Evolutionary conservation across 257 asterid species (phyloP).

Genomic region (Lycium ferocissimum): DNA sequence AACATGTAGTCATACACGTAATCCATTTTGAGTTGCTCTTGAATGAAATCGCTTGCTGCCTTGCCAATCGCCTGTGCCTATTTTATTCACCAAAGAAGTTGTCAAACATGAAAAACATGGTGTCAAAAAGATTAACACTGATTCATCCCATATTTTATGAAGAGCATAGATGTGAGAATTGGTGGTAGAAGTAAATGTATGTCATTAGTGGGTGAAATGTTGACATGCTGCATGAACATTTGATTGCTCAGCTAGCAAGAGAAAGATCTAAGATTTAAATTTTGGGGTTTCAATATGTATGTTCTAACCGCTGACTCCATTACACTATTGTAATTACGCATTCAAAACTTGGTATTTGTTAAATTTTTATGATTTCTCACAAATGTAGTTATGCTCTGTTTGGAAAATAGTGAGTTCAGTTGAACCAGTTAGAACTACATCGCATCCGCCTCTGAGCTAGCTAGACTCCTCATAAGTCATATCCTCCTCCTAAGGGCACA

Average conservation of each 20-base stretch:
- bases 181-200: background rate
- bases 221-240: background rate
- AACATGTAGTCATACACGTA: conserved; percentile 90
- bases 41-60: conserved; percentile 64
- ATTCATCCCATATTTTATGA: background rate
- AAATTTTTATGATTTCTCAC: background rate
- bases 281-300: no score
- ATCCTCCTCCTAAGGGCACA: background rate
- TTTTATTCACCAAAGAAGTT: background rate
- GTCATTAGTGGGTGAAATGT: background rate
- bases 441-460: background rate
- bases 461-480: background rate
- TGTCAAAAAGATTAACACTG: background rate
- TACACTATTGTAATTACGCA: background rate
- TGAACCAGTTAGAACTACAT: background rate
- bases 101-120: background rate
- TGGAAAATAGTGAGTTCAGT: background rate
- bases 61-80: conserved; percentile 81
- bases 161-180: background rate
- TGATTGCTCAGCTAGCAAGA: background rate
- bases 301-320: no score
- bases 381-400: background rate
- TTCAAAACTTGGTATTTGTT: background rate
- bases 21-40: conserved; percentile 62
- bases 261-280: background rate